A percentile compares a stretch with the other conserved stretches of the same genome.
These are phyloP conservation scores for Haematococcus lacustris DNA, from an alignment of 139 green algal species.

Conservation along the genomic window DNA sequence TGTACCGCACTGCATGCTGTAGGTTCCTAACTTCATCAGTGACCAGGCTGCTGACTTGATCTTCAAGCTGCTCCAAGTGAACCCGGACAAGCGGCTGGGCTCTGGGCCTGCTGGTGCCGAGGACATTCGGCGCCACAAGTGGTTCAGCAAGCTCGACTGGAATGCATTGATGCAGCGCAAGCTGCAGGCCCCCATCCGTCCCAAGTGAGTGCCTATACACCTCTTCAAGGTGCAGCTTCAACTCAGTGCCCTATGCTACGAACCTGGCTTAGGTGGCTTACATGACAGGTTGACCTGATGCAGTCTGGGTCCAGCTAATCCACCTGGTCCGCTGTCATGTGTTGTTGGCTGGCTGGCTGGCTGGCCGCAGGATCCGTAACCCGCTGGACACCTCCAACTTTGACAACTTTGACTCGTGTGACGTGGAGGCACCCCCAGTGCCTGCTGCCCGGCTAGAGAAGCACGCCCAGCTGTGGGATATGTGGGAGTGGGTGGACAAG, in stretches of 20 bases:
- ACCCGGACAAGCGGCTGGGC: slow-evolving; percentile 60
- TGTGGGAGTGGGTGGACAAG: slow-evolving; percentile 48
- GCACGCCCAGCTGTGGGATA: slow-evolving; percentile 33
- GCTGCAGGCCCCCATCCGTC: slow-evolving; percentile 48
- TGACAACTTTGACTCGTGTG: slow-evolving; percentile 57
- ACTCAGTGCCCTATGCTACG: too few relatives aligned
- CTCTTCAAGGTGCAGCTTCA: too few relatives aligned
- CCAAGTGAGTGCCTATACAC: slow-evolving; percentile 17
- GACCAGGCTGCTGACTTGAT: slow-evolving; percentile 64
- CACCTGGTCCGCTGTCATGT: too few relatives aligned
- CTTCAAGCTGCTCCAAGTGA: slow-evolving; percentile 68
- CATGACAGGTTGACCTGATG: too few relatives aligned
- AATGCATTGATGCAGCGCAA: slow-evolving; percentile 39
- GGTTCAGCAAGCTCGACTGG: slow-evolving; percentile 64
- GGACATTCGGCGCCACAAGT: slow-evolving; percentile 63
- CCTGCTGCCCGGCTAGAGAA: slow-evolving; percentile 19
- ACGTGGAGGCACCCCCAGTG: slow-evolving; percentile 27
- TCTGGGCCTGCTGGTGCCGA: slow-evolving; percentile 35
- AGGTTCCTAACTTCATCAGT: slow-evolving; percentile 60
- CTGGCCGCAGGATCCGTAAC: slow-evolving; percentile 34
- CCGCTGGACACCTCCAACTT: slow-evolving; percentile 68
- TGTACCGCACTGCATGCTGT: background rate
- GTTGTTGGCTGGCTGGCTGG: too few relatives aligned
- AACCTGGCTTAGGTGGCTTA: too few relatives aligned
- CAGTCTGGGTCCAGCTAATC: too few relatives aligned